Percentiles rank a stretch among this genome's conserved stretches.
These are phyloP conservation scores for Penicillium canescens DNA, from an alignment of 495 filamentous ascomycete genomes.

Conservation along the genomic window DNA sequence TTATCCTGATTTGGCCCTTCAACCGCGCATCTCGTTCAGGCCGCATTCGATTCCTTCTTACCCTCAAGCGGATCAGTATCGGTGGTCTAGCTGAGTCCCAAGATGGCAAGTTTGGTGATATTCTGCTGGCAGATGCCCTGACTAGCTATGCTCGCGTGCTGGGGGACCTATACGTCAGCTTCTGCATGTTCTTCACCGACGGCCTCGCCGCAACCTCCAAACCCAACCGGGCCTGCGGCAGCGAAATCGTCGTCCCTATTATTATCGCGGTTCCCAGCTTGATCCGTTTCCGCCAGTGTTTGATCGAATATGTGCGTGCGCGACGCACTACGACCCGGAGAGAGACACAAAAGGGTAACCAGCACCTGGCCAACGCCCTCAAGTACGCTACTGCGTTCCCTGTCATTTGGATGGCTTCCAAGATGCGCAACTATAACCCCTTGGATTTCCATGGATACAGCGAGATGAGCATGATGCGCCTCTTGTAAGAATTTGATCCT, in stretches of 20 bases:
- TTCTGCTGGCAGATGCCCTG: slow-evolving; percentile 90
- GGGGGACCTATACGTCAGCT: slow-evolving; percentile 81
- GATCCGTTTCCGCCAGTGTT: slow-evolving; percentile 88
- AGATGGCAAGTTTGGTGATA: slow-evolving; percentile 90
- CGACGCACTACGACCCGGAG: slow-evolving; percentile 45
- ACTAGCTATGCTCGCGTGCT: slow-evolving; percentile 93
- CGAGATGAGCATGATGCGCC: slow-evolving; percentile 55
- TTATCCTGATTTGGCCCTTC: slow-evolving; percentile 71
- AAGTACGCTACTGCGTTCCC: slow-evolving; percentile 94
- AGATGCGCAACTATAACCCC: slow-evolving; percentile 68
- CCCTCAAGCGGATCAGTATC: slow-evolving; percentile 69
- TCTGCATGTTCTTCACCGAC: slow-evolving; percentile 82
- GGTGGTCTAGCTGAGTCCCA: slow-evolving; percentile 78
- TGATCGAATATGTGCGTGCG: slow-evolving; percentile 83
- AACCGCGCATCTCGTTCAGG: slow-evolving; percentile 69
- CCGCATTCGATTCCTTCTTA: slow-evolving; percentile 70
- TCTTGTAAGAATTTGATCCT: slow-evolving; percentile 45
- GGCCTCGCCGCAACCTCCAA: slow-evolving; percentile 71
- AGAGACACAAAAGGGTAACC: slow-evolving; percentile 64
- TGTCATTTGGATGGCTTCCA: slow-evolving; percentile 74
- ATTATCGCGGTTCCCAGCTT: slow-evolving; percentile 78
- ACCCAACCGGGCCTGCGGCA: slow-evolving; percentile 80
- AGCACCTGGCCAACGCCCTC: slow-evolving; percentile 87
- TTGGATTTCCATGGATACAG: slow-evolving; percentile 52
- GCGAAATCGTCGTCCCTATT: slow-evolving; percentile 70